Base-by-base conservation (phyloP, 2,329 filamentous ascomycete species). In the Trichophyton equinum region DNA sequence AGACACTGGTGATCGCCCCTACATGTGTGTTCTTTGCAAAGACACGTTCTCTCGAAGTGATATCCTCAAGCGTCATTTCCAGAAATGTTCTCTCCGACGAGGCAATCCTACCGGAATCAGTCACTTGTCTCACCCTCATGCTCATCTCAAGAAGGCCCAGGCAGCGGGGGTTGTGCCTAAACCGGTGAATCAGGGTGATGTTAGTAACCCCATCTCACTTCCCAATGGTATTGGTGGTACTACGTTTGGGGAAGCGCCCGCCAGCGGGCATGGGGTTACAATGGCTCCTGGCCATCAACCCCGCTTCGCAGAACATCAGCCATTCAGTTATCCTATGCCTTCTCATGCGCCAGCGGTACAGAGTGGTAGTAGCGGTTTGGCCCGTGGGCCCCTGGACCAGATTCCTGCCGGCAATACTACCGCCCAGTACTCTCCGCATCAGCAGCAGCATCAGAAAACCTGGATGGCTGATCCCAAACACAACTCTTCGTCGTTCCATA, bases 21-120 rank as follows among this genome's bases (percentile, higher is more conserved):
- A 99, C 79, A 95, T 95, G 85, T 99, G 94, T 77, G 89, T 95
- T 66, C 81, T 99, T 58, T 99, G 94, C 81, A 91, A 94, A 74
- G 94, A 97, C 76, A 97, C 91, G 38, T 99, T 99, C 77, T 96
- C 90, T 57, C 87, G 94, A 74, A 96, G 91, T 81, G 94, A 99
- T 73, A 97, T 99, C 66, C 79, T 99, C 70, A 99, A 99, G 81
- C 89, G 94, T 66, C 94, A 99, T 78, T 99, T 97, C 77, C 91
- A 96, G 76, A 99, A 99, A 80, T 99, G 94, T 78, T 96, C 94
- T 44, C 90, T 96, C 66, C 86, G 94, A 69, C 87, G 94, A 72
- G 94, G 94, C 62, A 97, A 97, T 76, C 92, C 94, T 60, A 96
- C 91, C 15, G 91, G 91, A 68, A 90, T 90, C 65, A 96, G 89